Evolutionary conservation across 441 rosid genomes (phyloP).

Genomic region (Gossypium laxum): DNA sequence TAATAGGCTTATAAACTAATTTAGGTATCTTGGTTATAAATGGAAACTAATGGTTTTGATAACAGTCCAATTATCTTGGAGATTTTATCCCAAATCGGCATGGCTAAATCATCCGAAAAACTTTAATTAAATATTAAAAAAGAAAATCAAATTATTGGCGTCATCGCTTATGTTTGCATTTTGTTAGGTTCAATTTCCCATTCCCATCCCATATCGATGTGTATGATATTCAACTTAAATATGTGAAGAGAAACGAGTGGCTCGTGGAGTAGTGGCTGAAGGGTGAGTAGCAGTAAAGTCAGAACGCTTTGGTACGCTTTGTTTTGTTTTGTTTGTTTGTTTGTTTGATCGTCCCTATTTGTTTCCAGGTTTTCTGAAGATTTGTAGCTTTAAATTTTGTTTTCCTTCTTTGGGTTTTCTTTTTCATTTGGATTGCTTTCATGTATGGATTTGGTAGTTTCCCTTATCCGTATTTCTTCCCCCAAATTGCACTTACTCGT

Average conservation of each 20-base stretch:
- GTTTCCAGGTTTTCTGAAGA: background rate
- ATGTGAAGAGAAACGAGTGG: background rate
- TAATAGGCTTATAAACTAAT: no score
- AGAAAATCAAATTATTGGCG: background rate
- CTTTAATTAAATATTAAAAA: no score
- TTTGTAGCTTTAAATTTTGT: background rate
- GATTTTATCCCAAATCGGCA: no score
- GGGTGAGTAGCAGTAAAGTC: background rate
- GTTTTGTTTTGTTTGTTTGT: background rate
- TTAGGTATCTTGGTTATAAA: no score
- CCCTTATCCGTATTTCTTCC: background rate
- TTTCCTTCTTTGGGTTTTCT: background rate
- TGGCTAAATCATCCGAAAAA: no score
- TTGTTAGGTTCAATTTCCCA: background rate
- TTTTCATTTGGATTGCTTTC: background rate
- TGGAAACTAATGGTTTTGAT: no score
- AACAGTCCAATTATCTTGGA: no score
- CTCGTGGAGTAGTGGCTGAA: background rate
- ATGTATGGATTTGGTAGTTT: background rate
- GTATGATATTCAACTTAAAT: background rate
- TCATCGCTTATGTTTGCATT: background rate
- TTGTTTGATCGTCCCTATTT: background rate
- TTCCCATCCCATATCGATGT: background rate
- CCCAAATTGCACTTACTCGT: background rate
- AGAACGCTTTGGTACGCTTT: background rate